phyloP scores from a whole-genome alignment of 2,329 filamentous ascomycete genomes.

The Pseudofabraea citricarpa region DNA sequence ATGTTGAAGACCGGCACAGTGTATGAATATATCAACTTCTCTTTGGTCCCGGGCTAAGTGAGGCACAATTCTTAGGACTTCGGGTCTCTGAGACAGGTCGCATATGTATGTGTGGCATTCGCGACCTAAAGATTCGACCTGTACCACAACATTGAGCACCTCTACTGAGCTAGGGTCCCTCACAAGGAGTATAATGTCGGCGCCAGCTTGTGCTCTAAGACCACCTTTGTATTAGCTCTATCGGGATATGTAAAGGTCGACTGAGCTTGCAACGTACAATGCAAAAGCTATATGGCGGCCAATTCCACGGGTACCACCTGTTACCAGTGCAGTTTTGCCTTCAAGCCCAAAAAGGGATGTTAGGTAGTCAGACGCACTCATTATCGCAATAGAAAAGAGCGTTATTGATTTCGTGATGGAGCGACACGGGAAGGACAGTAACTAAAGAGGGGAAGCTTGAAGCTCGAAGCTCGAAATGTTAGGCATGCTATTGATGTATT shows the following conservation, averaged over 20 bases:
- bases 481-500: too few relatives aligned
- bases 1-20: conserved; percentile 37
- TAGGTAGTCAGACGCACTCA: conserved; percentile 6
- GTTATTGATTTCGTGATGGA: too few relatives aligned
- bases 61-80: conserved; percentile 20
- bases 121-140: conserved; percentile 6
- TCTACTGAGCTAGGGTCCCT: conserved; percentile 9
- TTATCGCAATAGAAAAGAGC: too few relatives aligned
- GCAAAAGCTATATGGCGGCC: conserved; percentile 42
- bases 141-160: conserved; percentile 8
- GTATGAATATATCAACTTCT: conserved; percentile 39
- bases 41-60: conserved; percentile 35
- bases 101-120: conserved; percentile 7
- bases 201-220: conserved; percentile 30
- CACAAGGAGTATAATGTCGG: conserved; percentile 21
- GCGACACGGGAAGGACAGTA: too few relatives aligned
- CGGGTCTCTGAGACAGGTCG: conserved; percentile 7
- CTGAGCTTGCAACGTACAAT: conserved; percentile 7
- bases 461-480: too few relatives aligned
- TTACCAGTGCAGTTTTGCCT: conserved; percentile 78
- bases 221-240: conserved; percentile 7
- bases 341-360: conserved; percentile 71
- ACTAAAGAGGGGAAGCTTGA: too few relatives aligned
- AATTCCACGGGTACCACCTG: conserved; percentile 73
- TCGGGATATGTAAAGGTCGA: too few relatives aligned